Base-by-base conservation (phyloP, 805 yeast species). In the Myxozyma kluyveri region DNA sequence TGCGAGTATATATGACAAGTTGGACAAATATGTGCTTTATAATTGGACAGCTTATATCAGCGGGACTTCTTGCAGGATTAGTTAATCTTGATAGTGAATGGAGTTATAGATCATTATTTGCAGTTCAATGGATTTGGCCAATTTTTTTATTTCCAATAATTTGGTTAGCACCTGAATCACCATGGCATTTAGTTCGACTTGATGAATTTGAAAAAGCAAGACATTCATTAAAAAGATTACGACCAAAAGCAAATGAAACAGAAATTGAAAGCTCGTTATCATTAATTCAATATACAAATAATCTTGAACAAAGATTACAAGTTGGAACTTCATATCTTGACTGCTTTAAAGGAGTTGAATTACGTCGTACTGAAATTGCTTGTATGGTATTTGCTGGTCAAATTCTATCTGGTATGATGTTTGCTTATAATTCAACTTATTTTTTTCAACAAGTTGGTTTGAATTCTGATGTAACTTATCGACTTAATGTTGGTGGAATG, bases 101-200 rank as follows among this genome's bases (percentile, higher is more conserved):
- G 69, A 75, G 80, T 4, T 81, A 77, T 64, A 69, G 73, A 50
- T 69, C 78, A 36, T 84, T 85, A 6, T 79, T 77, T 63, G 83
- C 80, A 2, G 52, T 80, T 9, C 86, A 81, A 66, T 81, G 84
- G 84, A 64, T 72, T 3, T 81, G 83, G 83, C 77, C 81, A 9
- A 62, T 73, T 9, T 79, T 80, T 35, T 63, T 81, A 24, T 60
- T 73, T 26, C 63, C 76, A 3, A 59, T 47, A n/a, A 45, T 59
- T 10, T 56, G 52, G n/a, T 77, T 81, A 38, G 84, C 84, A n/a
- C 68, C 68, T 2, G 57, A 53, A 35, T 53, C 57, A 12, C 57
- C 57, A 1, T 45, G 57, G 57, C 50, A 56, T 50, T 45, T 53
- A 7, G 52, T 53, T 3, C 47, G 57, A 7, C 12, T 32, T 18